Evolutionary conservation across 2,329 filamentous ascomycete genomes (phyloP).

Genomic region (Penicillium sp.): DNA sequence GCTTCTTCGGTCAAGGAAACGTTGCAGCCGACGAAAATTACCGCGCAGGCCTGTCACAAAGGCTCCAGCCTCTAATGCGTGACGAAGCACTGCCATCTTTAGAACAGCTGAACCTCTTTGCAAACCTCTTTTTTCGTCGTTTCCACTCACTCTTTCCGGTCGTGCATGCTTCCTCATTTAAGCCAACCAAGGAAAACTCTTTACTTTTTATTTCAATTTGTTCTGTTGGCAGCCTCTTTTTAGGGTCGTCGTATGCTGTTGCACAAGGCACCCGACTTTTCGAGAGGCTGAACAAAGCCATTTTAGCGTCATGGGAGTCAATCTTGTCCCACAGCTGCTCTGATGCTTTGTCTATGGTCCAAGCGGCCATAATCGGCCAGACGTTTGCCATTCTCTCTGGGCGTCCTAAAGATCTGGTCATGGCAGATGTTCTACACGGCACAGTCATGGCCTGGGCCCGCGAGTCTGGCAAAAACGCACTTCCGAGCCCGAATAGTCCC

Average conservation of each 20-base stretch:
- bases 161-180: constrained; percentile 22
- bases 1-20: no score
- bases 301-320: constrained; percentile 26
- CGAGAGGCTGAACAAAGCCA: constrained; percentile 33
- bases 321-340: constrained; percentile 18
- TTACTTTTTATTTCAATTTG: constrained; percentile 43
- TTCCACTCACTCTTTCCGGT: constrained; percentile 20
- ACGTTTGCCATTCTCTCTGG: constrained; percentile 35
- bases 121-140: constrained; percentile 23
- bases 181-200: constrained; percentile 32
- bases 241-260: constrained; percentile 35
- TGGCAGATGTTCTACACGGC: constrained; percentile 37
- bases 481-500: no score
- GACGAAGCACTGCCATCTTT: constrained; percentile 21
- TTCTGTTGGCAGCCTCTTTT: constrained; percentile 42
- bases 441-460: constrained; percentile 36
- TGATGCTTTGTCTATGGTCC: constrained; percentile 28
- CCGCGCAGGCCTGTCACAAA: constrained; percentile 22
- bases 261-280: constrained; percentile 34
- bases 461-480: constrained; percentile 21
- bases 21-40: no score
- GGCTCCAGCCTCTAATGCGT: constrained; percentile 19
- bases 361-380: constrained; percentile 35
- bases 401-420: constrained; percentile 29
- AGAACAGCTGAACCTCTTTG: constrained; percentile 24